These are phyloP conservation scores for Dryas octopetala DNA, from an alignment of 306 rosid genomes.

Conservation along the genomic window DNA sequence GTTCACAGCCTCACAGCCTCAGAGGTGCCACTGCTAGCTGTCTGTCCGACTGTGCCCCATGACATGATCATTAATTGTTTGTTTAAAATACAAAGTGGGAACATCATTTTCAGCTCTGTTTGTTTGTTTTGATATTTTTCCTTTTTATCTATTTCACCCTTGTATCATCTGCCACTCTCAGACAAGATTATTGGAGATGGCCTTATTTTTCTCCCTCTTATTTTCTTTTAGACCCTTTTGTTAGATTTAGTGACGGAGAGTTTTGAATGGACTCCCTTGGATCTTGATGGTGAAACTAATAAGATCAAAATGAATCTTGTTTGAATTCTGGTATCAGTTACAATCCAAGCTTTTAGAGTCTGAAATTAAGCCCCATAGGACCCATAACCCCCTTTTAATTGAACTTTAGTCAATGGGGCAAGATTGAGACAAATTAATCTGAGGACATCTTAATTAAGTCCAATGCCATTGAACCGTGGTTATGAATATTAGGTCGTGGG, in stretches of 20 bases:
- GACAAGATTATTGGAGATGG: conserved; percentile 3
- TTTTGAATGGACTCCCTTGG: conserved; percentile 11
- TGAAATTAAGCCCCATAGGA: conserved; percentile 24
- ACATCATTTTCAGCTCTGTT: conserved; percentile 38
- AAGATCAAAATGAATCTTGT: conserved; percentile 4
- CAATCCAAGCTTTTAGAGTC: conserved; percentile 19
- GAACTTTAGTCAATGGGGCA: conserved; percentile 23
- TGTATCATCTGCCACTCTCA: conserved; percentile 28
- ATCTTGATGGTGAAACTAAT: conserved; percentile 21
- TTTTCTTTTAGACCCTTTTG: background rate
- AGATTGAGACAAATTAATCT: conserved; percentile 27
- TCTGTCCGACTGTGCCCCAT: conserved; percentile 20
- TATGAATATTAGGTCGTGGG: conserved; percentile 30
- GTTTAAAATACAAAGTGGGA: conserved; percentile 26
- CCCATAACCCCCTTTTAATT: conserved; percentile 24
- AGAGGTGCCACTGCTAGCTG: background rate
- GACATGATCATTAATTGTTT: conserved; percentile 21
- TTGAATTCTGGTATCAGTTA: conserved; percentile 39
- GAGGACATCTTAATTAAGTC: background rate
- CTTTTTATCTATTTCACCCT: conserved; percentile 13
- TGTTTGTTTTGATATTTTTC: background rate
- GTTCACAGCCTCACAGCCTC: no score
- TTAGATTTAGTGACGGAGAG: conserved; percentile 1
- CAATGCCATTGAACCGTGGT: conserved; percentile 4
- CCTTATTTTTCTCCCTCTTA: background rate